Conservation (phyloP, 2,329 filamentous ascomycete species). For the Raffaelea deltoideospora region DNA sequence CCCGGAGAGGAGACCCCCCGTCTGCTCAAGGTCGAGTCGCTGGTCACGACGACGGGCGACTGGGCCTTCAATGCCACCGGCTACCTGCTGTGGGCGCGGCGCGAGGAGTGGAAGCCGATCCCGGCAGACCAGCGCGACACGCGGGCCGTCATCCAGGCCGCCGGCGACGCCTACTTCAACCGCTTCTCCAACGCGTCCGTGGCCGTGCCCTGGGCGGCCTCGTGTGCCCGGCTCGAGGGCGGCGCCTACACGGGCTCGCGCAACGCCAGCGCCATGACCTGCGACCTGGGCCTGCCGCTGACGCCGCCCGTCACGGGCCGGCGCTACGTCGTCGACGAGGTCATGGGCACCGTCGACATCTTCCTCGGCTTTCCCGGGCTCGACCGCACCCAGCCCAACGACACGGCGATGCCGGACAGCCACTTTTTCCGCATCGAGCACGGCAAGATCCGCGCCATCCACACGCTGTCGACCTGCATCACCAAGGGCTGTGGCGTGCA, state of each 20-base stretch:
- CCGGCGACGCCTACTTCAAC: constrained; percentile 15
- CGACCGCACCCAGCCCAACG: constrained; percentile 6
- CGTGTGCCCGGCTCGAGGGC: constrained; percentile 15
- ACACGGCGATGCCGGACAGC: constrained; percentile 13
- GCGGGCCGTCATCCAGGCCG: constrained; percentile 14
- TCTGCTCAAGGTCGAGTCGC: no score
- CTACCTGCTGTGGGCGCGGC: constrained; percentile 10
- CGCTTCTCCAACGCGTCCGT: constrained; percentile 13
- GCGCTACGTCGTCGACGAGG: constrained; percentile 17
- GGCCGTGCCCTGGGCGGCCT: constrained; percentile 13
- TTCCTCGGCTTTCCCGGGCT: constrained; percentile 14
- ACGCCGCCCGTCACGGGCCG: constrained; percentile 11
- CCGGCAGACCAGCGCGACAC: constrained; percentile 11
- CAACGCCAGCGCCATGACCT: constrained; percentile 7
- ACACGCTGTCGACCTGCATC: constrained; percentile 12
- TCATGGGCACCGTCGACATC: constrained; percentile 13
- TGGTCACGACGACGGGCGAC: constrained; percentile 14
- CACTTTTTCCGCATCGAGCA: constrained; percentile 15
- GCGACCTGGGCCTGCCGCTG: constrained; percentile 11
- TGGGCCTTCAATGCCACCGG: constrained; percentile 16
- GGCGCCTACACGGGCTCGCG: constrained; percentile 11
- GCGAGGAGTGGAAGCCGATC: constrained; percentile 12
- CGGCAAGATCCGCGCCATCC: constrained; percentile 15
- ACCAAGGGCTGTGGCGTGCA: constrained; percentile 10
- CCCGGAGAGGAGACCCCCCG: no score